These are phyloP conservation scores for Cutaneotrichosporon dermatis DNA, from an alignment of 1,284 basidiomycete genomes.

Conservation along the genomic window DNA sequence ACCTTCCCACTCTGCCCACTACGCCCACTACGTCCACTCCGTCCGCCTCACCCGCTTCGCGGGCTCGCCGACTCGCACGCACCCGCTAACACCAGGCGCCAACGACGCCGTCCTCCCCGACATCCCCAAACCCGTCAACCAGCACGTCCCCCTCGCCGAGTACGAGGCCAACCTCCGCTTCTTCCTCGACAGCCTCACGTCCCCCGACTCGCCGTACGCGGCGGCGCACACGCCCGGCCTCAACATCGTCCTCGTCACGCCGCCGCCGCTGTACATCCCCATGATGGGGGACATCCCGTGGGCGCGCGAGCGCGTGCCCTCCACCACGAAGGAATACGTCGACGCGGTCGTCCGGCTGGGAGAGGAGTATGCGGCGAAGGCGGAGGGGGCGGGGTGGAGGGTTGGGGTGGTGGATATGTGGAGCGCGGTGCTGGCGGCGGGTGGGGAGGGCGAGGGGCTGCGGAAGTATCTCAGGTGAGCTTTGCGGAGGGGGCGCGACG, in stretches of 20 bases:
- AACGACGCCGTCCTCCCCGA: conserved; percentile 23
- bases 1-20: too few relatives aligned
- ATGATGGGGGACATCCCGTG: conserved; percentile 34
- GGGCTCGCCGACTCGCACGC: neutral
- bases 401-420: conserved; percentile 67
- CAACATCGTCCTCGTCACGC: conserved; percentile 68
- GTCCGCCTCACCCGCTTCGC: too few relatives aligned
- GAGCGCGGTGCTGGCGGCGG: conserved; percentile 59
- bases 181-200: conserved; percentile 25
- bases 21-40: too few relatives aligned
- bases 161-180: conserved; percentile 26
- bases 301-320: conserved; percentile 56
- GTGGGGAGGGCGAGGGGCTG: conserved; percentile 54
- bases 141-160: conserved; percentile 22
- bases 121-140: conserved; percentile 1
- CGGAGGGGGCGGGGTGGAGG: conserved; percentile 10
- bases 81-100: conserved; percentile 10
- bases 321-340: conserved; percentile 60
- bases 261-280: conserved; percentile 68
- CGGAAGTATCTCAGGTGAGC: conserved; percentile 21
- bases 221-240: conserved; percentile 21
- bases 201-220: conserved; percentile 17
- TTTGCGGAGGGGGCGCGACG: neutral
- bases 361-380: conserved; percentile 45
- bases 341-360: conserved; percentile 63